Percentiles rank a stretch among this genome's conserved stretches.
phyloP scores from a whole-genome alignment of 306 rosid genomes.

The Fragaria ananassa region DNA sequence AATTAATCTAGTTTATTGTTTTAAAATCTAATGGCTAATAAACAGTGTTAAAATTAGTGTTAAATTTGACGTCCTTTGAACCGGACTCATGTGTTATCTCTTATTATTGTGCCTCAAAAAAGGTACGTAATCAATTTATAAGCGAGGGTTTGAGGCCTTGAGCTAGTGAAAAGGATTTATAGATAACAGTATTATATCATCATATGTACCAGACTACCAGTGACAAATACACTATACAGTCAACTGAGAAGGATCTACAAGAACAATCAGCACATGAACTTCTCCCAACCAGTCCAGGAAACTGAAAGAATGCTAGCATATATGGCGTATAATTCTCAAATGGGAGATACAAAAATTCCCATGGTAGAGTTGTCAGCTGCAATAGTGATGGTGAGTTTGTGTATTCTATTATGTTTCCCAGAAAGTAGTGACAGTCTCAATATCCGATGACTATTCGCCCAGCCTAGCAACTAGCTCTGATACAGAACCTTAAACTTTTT shows the following conservation, averaged over 20 bases:
- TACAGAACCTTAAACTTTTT: neutral
- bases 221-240: neutral
- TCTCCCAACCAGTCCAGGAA: neutral
- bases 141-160: neutral
- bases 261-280: constrained; percentile 4
- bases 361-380: constrained; percentile 9
- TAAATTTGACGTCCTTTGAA: too few species aligned
- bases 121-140: neutral
- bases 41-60: too few species aligned
- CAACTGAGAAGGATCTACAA: neutral
- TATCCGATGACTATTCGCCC: neutral
- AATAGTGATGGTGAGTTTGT: neutral
- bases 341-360: neutral
- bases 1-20: too few species aligned
- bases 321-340: neutral
- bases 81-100: too few species aligned
- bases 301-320: constrained; percentile 10
- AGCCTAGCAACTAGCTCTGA: neutral
- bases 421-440: neutral
- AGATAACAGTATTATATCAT: neutral
- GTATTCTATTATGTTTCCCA: neutral
- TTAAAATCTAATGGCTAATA: too few species aligned
- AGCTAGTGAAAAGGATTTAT: neutral
- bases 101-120: neutral
- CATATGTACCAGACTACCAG: constrained; percentile 4